phyloP scores from a whole-genome alignment of 257 asterid genomes.

The Scutellaria baicalensis region DNA sequence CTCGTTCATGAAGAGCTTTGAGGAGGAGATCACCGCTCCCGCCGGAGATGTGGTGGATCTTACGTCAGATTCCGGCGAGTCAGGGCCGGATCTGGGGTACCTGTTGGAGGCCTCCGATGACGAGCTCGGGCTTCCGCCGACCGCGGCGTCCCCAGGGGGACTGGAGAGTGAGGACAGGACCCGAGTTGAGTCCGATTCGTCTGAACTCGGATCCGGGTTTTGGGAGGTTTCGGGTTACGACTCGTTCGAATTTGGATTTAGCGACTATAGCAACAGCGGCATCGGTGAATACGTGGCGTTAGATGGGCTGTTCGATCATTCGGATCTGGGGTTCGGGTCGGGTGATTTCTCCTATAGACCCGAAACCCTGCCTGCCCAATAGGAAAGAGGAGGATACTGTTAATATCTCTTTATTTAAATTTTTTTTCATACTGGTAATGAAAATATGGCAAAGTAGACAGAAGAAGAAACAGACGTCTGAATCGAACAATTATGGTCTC shows the following conservation, averaged over 20 bases:
- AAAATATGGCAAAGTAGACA: neutral
- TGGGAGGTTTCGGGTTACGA: slow-evolving; percentile 54
- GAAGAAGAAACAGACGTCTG: neutral
- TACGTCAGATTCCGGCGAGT: slow-evolving; percentile 42
- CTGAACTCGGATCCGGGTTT: slow-evolving; percentile 37
- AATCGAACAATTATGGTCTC: neutral
- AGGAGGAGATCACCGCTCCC: slow-evolving; percentile 46
- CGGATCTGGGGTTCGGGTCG: slow-evolving; percentile 59
- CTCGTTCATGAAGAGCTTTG: slow-evolving; percentile 78
- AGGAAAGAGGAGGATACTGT: slow-evolving; percentile 22
- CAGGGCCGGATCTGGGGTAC: slow-evolving; percentile 55
- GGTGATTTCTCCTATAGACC: slow-evolving; percentile 44
- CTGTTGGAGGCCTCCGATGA: slow-evolving; percentile 73
- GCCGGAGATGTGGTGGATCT: slow-evolving; percentile 24
- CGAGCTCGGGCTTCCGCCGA: slow-evolving; percentile 75
- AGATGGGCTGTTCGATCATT: slow-evolving; percentile 68
- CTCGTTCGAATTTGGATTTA: slow-evolving; percentile 41
- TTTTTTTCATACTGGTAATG: neutral
- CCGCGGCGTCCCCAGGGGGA: slow-evolving; percentile 15
- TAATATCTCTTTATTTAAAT: slow-evolving; percentile 10
- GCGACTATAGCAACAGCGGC: neutral
- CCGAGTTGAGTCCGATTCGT: slow-evolving; percentile 36
- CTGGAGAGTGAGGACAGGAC: neutral
- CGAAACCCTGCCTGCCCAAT: slow-evolving; percentile 59
- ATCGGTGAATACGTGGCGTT: slow-evolving; percentile 41